Evolutionary conservation across 2,329 filamentous ascomycete genomes (phyloP).

Genomic region (Colletotrichum sp.): DNA sequence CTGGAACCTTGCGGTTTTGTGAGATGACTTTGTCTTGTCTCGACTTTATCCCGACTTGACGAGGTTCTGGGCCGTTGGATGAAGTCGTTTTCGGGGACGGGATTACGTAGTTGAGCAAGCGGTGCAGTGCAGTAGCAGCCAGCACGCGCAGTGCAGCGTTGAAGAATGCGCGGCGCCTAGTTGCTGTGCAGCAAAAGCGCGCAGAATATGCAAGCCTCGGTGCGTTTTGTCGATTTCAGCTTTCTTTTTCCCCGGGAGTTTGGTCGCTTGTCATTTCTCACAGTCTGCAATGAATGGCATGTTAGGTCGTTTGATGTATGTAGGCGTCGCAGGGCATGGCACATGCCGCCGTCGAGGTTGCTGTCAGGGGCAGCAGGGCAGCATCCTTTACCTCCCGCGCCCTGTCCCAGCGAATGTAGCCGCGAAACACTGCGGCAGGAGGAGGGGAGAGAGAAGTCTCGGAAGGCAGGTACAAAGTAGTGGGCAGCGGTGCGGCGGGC

Average conservation of each 20-base stretch:
- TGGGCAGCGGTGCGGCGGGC: background rate
- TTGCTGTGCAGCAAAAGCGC: background rate
- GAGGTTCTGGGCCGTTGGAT: background rate
- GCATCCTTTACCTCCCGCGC: background rate
- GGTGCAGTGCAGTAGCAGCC: background rate
- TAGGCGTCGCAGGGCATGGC: constrained; percentile 1
- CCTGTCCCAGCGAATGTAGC: background rate
- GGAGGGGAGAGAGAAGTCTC: background rate
- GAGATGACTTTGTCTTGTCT: background rate
- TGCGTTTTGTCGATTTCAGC: background rate
- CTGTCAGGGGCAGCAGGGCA: background rate
- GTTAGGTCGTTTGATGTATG: constrained; percentile 10
- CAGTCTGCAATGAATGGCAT: background rate
- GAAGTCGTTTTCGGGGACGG: background rate
- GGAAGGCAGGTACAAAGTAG: background rate
- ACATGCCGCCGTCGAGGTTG: background rate
- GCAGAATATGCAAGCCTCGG: constrained; percentile 13
- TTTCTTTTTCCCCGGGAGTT: constrained; percentile 6
- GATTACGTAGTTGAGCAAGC: background rate
- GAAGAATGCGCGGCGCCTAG: constrained; percentile 13
- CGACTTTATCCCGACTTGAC: background rate
- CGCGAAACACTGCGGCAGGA: constrained; percentile 6
- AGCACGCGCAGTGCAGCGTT: background rate
- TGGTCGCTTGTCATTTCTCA: constrained; percentile 7
- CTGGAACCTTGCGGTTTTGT: background rate